These are phyloP conservation scores for Cryphonectria parasitica DNA, from an alignment of 2,329 filamentous ascomycete species.

Conservation along the genomic window DNA sequence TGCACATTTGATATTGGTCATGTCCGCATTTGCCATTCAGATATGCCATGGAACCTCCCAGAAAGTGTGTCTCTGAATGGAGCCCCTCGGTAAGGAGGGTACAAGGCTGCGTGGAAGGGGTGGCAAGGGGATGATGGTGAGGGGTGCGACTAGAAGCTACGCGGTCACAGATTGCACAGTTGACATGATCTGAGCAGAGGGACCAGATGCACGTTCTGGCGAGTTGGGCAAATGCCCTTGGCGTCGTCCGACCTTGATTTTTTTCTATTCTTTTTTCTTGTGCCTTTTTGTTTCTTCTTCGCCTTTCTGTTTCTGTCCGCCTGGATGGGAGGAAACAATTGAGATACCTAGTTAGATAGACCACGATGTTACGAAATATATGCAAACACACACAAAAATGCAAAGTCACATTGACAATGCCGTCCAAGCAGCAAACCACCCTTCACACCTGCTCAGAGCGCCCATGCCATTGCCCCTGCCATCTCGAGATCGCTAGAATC, in stretches of 20 bases:
- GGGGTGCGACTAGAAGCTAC: not conserved
- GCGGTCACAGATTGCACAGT: not conserved
- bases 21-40: not conserved
- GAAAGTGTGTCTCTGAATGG: not conserved
- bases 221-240: not conserved
- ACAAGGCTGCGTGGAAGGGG: too few relatives aligned
- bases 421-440: not conserved
- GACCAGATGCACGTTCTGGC: not conserved
- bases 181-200: too few relatives aligned
- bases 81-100: not conserved
- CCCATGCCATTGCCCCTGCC: too few relatives aligned
- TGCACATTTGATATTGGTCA: not conserved
- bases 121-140: not conserved
- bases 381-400: not conserved
- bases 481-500: not conserved
- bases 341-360: not conserved
- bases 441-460: not conserved
- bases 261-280: not conserved
- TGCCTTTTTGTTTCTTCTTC: not conserved
- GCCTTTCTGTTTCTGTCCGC: not conserved
- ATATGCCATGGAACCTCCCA: not conserved
- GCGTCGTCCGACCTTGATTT: not conserved
- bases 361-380: not conserved
- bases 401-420: not conserved
- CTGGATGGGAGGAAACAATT: not conserved